These are phyloP conservation scores for Heliocybe sulcata DNA, from an alignment of 1,284 basidiomycete genomes.

Conservation along the genomic window DNA sequence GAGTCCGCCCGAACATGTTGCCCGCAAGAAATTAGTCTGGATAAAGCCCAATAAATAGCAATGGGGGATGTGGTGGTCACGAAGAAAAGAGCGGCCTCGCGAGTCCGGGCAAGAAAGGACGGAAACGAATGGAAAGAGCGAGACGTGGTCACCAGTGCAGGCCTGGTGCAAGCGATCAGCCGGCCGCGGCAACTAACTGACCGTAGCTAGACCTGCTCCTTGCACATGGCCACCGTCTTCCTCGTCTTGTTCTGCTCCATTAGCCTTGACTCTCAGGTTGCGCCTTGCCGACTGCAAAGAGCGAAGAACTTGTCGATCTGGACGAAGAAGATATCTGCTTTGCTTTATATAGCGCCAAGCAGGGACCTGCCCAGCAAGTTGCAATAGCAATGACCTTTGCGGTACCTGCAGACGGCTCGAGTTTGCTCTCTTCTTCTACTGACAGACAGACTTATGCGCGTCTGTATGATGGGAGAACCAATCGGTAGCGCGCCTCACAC, in stretches of 20 bases:
- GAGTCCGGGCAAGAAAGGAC: neutral
- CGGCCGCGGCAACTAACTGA: neutral
- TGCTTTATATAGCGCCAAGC: no score
- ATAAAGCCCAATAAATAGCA: neutral
- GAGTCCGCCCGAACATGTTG: constrained; percentile 24
- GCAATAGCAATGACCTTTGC: no score
- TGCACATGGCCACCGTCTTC: neutral
- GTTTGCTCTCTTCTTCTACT: no score
- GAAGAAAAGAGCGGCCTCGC: neutral
- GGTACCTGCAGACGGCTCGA: no score
- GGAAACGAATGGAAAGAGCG: neutral
- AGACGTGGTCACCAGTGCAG: neutral
- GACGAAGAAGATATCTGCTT: no score
- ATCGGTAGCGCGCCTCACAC: neutral
- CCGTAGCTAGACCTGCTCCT: no score
- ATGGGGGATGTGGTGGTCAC: neutral
- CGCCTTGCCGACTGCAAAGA: no score
- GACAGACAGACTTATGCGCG: no score
- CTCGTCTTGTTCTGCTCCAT: neutral
- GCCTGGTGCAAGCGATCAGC: neutral
- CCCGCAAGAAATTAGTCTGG: neutral
- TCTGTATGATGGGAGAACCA: neutral
- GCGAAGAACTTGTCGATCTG: no score
- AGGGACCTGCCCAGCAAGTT: no score
- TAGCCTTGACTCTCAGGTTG: neutral